Evolutionary conservation across 1,139 yeast genomes (phyloP).

Genomic region (Groenewaldozyma sp.): DNA sequence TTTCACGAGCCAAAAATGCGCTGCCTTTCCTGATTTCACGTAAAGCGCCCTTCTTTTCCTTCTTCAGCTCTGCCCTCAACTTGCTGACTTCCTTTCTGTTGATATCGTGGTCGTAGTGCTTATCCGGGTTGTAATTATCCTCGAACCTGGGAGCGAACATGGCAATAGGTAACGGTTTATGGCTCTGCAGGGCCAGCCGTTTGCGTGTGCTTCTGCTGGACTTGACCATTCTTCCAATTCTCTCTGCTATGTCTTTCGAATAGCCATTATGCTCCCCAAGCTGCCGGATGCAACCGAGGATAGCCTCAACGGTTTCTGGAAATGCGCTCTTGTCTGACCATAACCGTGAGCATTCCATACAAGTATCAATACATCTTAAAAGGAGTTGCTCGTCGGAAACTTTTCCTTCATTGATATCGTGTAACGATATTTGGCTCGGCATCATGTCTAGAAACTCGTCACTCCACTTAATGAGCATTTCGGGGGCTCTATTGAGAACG

Average conservation of each 20-base stretch:
- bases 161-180: constrained; percentile 76
- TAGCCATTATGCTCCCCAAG: constrained; percentile 4
- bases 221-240: constrained; percentile 43
- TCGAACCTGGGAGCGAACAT: constrained; percentile 87
- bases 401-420: background rate
- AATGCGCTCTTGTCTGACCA: constrained; percentile 65
- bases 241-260: constrained; percentile 15
- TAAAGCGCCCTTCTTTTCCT: constrained; percentile 80
- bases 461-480: background rate
- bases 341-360: constrained; percentile 22
- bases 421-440: background rate
- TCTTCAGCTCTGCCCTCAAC: constrained; percentile 76
- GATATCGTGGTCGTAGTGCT: constrained; percentile 76
- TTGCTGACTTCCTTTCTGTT: constrained; percentile 76
- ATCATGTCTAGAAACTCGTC: background rate
- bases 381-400: background rate
- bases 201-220: constrained; percentile 45
- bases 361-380: background rate
- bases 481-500: too few relatives aligned
- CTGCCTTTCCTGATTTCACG: constrained; percentile 88
- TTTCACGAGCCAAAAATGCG: constrained; percentile 78
- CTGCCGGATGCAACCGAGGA: constrained; percentile 19
- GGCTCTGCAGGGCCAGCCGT: constrained; percentile 82
- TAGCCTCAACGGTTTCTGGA: constrained; percentile 45
- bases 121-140: constrained; percentile 92